Evolutionary conservation across 2,329 filamentous ascomycete genomes (phyloP), one percentile per base, ranked within the genome.

Genomic region (Biscogniauxia marginata): DNA sequence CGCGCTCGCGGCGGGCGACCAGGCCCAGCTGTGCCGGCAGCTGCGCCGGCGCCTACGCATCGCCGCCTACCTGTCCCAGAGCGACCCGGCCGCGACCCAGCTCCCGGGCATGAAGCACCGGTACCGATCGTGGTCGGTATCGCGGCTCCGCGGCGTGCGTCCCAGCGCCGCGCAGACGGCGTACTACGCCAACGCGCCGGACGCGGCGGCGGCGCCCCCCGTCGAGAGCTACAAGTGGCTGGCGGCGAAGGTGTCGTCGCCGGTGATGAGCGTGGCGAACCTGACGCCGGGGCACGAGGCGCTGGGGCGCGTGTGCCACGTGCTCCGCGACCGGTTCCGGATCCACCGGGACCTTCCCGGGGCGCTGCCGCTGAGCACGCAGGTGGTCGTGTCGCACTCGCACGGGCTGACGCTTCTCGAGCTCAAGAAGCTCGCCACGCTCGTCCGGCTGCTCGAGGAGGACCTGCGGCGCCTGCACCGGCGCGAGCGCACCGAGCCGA

Each of bases 391-490:
- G 3, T 60, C 59, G 46, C 56, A 60, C 53, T 59, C 55, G 22
- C 46, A 20, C 11, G 63, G 63, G 1, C 56, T 64, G 49, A 49
- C 53, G n/a, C 47, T 66, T 4, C 39, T 58, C 13, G 58, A 64
- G 23, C 52, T 65, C 11, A 65, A 66, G 56, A 59, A 56, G 44
- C 8, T 65, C 23, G 49, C 55, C 34, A 62, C 59, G 46, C 49
- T 65, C 11, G 53, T 34, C 24, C n/a, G 46, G 3, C 8, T 45
- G n/a, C 2, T 62, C 20, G n/a, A 56, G 20, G 39, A 11, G 9
- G 6, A 22, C 7, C 2, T 3, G 11, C 4, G 2, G 20, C n/a
- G 3, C 2, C 52, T 63, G 3, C 57, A 62, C 52, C 46, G 53
- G 1, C 18, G 7, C 13, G 44, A 57, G 20, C 58, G 63, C 9